Conservation (phyloP, 352 stramenopile species). For the Phytophthora brassicae region DNA sequence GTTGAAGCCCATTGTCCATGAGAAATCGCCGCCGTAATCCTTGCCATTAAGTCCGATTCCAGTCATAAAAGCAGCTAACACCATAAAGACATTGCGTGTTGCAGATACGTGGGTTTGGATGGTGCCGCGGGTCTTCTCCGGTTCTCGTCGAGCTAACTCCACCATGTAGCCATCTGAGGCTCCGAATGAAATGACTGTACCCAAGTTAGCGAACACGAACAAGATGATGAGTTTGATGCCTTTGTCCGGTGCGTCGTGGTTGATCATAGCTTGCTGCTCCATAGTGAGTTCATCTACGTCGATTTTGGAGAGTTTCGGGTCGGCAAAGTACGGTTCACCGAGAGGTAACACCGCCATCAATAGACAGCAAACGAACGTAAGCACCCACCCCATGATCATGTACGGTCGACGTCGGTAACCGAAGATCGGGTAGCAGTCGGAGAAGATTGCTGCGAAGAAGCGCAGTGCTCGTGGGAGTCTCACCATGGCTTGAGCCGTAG, state of each 20-base stretch:
- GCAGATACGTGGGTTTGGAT: slow-evolving; percentile 43
- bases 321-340: slow-evolving; percentile 47
- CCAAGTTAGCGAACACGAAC: slow-evolving; percentile 73
- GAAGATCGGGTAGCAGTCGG: slow-evolving; percentile 80
- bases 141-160: slow-evolving; percentile 54
- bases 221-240: slow-evolving; percentile 59
- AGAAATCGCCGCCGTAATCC: slow-evolving; percentile 53
- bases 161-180: slow-evolving; percentile 68
- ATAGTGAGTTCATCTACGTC: slow-evolving; percentile 33
- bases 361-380: slow-evolving; percentile 44
- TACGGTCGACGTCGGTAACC: slow-evolving; percentile 82
- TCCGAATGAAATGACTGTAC: slow-evolving; percentile 76
- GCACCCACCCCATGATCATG: slow-evolving; percentile 63
- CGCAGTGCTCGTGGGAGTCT: slow-evolving; percentile 45
- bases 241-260: slow-evolving; percentile 38
- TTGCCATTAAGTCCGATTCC: slow-evolving; percentile 46
- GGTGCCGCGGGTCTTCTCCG: slow-evolving; percentile 41
- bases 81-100: slow-evolving; percentile 37
- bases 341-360: slow-evolving; percentile 53
- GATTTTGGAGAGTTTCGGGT: slow-evolving; percentile 26
- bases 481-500: slow-evolving; percentile 50
- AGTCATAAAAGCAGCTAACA: slow-evolving; percentile 46
- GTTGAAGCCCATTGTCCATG: slow-evolving; percentile 58
- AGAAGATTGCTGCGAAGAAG: slow-evolving; percentile 66
- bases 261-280: slow-evolving; percentile 39